These are phyloP conservation scores for Pugionium dolabratum DNA, from an alignment of 345 rosid species.

Conservation along the genomic window DNA sequence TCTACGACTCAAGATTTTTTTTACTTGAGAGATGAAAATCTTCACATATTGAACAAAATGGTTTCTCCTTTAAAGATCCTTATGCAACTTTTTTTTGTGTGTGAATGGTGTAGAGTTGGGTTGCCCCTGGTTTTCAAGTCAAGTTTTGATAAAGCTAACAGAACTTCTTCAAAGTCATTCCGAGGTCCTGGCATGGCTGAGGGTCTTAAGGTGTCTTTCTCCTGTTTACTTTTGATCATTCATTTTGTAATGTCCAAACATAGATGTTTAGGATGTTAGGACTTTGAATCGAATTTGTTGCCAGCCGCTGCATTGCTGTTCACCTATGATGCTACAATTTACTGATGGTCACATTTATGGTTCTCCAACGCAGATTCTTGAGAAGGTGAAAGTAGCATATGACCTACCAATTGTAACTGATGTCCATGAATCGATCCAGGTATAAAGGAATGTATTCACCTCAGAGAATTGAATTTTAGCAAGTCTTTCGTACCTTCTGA, in stretches of 20 bases:
- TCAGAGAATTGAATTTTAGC: constrained; percentile 13
- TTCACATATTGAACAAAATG: constrained; percentile 14
- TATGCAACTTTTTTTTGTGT: constrained; percentile 4
- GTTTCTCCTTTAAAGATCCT: constrained; percentile 8
- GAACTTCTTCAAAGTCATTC: constrained; percentile 87
- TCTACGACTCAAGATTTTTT: no score
- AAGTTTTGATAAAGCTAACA: constrained; percentile 90
- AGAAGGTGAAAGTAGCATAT: constrained; percentile 87
- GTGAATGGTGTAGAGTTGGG: constrained; percentile 56
- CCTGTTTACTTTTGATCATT: constrained; percentile 5
- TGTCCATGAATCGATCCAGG: constrained; percentile 91
- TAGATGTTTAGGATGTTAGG: neutral
- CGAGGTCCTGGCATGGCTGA: constrained; percentile 89
- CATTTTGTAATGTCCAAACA: constrained; percentile 5
- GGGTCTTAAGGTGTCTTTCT: constrained; percentile 67
- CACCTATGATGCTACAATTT: neutral
- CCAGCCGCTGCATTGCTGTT: no score
- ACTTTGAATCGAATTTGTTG: no score
- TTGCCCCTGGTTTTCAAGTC: constrained; percentile 88
- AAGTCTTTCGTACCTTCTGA: constrained; percentile 28
- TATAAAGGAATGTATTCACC: constrained; percentile 31
- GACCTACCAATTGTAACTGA: constrained; percentile 90
- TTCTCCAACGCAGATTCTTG: constrained; percentile 72
- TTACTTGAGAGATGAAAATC: neutral
- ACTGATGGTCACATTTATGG: constrained; percentile 9